These are phyloP conservation scores for Acanthamoeba culbertsoni DNA, from an alignment of 208 protist genomes.

Conservation along the genomic window DNA sequence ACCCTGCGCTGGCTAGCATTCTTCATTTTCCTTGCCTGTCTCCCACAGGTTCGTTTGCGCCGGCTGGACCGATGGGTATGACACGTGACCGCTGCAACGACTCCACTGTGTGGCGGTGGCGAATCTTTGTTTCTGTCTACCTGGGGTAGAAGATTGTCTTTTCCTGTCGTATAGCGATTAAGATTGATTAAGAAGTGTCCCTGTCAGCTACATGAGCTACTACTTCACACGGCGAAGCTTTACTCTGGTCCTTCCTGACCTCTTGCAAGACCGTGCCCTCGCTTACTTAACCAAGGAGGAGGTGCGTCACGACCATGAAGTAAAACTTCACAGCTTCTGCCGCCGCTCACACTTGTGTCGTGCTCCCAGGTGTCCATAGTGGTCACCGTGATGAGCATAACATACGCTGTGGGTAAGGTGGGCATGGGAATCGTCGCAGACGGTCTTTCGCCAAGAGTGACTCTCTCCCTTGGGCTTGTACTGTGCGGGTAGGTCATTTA, in stretches of 20 bases:
- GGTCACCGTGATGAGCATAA: background rate
- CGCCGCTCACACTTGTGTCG: background rate
- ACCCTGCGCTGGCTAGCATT: too few species aligned
- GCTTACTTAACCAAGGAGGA: background rate
- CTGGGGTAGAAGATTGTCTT: background rate
- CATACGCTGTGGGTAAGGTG: background rate
- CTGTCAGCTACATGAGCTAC: background rate
- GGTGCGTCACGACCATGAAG: background rate
- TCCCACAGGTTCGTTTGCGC: too few species aligned
- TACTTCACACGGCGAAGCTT: conserved; percentile 8
- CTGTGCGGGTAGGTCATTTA: background rate
- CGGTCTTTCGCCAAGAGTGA: background rate
- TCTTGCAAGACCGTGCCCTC: background rate
- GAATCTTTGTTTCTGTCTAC: background rate
- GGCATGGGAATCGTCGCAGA: background rate
- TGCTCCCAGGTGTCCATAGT: background rate
- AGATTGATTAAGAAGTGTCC: background rate
- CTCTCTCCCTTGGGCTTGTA: background rate
- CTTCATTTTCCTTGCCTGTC: too few species aligned
- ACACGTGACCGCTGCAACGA: too few species aligned
- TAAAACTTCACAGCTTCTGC: background rate
- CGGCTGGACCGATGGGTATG: too few species aligned
- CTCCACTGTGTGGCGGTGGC: background rate
- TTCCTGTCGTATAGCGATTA: background rate
- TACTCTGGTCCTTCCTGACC: background rate